These are phyloP conservation scores for Orbilia ellipsospora DNA, from an alignment of 2,329 filamentous ascomycete species.

Conservation along the genomic window DNA sequence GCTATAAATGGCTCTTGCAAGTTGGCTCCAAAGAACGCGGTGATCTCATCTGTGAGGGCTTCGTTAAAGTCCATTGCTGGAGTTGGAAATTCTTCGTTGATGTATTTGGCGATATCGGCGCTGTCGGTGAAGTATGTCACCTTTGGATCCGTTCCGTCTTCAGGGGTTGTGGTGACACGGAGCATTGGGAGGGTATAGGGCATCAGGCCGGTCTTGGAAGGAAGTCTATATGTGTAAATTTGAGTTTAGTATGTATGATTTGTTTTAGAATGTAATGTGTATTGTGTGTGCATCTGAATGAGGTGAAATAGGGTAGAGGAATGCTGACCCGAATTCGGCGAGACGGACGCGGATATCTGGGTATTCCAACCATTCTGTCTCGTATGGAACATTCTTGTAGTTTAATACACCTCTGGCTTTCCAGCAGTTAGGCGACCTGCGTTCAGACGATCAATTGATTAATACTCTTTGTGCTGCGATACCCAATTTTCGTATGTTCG, in stretches of 20 bases:
- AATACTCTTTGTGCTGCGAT: not conserved
- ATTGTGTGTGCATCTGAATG: too few species aligned
- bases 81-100: conserved; percentile 68
- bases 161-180: conserved; percentile 63
- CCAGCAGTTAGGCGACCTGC: conserved; percentile 66
- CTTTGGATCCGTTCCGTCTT: conserved; percentile 63
- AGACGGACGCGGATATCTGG: conserved; percentile 67
- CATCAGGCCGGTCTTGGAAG: conserved; percentile 66
- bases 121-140: conserved; percentile 65
- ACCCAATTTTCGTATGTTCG: too few species aligned
- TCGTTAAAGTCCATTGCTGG: conserved; percentile 60
- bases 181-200: conserved; percentile 73
- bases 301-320: not conserved
- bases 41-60: conserved; percentile 63
- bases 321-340: conserved; percentile 59
- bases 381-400: conserved; percentile 66
- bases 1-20: conserved; percentile 46
- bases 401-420: conserved; percentile 67
- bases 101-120: conserved; percentile 73
- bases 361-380: conserved; percentile 68
- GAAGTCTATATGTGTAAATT: conserved; percentile 63
- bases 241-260: not conserved
- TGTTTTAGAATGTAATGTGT: too few species aligned
- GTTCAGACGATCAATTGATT: not conserved
- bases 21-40: conserved; percentile 13